These are phyloP conservation scores for Termitomyces sp. DNA, from an alignment of 768 basidiomycete genomes.

Conservation along the genomic window DNA sequence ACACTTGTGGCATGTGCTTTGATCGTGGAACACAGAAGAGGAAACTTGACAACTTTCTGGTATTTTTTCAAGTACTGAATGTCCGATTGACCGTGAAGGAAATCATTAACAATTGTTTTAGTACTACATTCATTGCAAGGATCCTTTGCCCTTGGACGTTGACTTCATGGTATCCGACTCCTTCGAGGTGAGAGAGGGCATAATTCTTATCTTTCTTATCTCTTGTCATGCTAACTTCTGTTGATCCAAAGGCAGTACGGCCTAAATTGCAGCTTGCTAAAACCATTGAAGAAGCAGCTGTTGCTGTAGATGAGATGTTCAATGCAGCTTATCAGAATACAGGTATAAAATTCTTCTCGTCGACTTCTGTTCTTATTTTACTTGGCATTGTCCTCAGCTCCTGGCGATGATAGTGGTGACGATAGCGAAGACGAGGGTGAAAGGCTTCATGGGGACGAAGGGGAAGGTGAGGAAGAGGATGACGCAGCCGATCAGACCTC, in stretches of 20 bases:
- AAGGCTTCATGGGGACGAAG: conserved; percentile 38
- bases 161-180: conserved; percentile 97
- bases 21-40: conserved; percentile 89
- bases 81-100: background rate
- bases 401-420: conserved; percentile 51
- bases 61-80: conserved; percentile 82
- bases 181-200: conserved; percentile 56
- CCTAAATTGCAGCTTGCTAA: conserved; percentile 71
- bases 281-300: conserved; percentile 79
- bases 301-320: conserved; percentile 88
- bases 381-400: conserved; percentile 11
- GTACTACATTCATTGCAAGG: conserved; percentile 90
- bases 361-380: background rate
- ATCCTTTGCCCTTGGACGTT: conserved; percentile 90
- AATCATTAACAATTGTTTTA: conserved; percentile 16
- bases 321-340: conserved; percentile 56
- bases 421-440: conserved; percentile 66
- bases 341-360: conserved; percentile 31
- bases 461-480: conserved; percentile 62
- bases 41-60: conserved; percentile 88
- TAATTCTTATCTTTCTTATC: background rate
- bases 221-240: background rate
- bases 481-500: conserved; percentile 48
- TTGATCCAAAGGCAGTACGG: conserved; percentile 60
- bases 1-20: conserved; percentile 97